Base-by-base conservation (phyloP, 129 eudicot genomes). In the Artemisia annua region DNA sequence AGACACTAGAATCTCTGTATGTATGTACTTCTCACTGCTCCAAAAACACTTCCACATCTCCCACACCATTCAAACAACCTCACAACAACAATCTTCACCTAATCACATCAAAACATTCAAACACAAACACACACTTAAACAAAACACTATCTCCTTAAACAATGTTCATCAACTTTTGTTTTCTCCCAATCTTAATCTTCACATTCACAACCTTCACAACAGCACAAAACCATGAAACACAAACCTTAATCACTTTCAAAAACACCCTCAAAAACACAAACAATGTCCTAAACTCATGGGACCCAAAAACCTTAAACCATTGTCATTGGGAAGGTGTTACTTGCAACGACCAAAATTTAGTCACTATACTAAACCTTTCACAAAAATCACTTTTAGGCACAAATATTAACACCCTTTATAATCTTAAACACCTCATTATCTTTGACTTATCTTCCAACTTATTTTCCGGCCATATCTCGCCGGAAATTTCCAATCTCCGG, bases 271-370 rank as follows among this genome's bases (percentile, higher is more conserved):
- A 55, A 67, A 77, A 60, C 19, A 52, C 3, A 52, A 3, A 52
- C 4, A 76, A 86, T 3, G 6, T 54, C 35, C 82, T 89, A 32
- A 14, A 57, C 18, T 56, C 96, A 63, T 89, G 96, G 96, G 75
- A 78, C 60, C 70, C 69, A 11, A 61, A 61, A 9, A 10, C 43
- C 3, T 39, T 39, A 39, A 13, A 55, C 5, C 85, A 86, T 52
- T 89, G 96, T 68, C 66, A 74, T 32, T 89, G 92, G 92, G 60
- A 75, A 26, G 92, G 96, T n/a, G 85, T 86, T 11, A 66, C 16
- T 11, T 89, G 96, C 72, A 53, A 74, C 32, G 32, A 61, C 5
- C 30, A 72, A 5, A n/a, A 71, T 46, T 83, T 72, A 52, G 86
- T 89, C 76, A 68, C 51, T 60, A 75, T 81, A 28, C 86, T 89